These are phyloP conservation scores for Globisporangium radiosum DNA, from an alignment of 352 stramenopile genomes.

Conservation along the genomic window DNA sequence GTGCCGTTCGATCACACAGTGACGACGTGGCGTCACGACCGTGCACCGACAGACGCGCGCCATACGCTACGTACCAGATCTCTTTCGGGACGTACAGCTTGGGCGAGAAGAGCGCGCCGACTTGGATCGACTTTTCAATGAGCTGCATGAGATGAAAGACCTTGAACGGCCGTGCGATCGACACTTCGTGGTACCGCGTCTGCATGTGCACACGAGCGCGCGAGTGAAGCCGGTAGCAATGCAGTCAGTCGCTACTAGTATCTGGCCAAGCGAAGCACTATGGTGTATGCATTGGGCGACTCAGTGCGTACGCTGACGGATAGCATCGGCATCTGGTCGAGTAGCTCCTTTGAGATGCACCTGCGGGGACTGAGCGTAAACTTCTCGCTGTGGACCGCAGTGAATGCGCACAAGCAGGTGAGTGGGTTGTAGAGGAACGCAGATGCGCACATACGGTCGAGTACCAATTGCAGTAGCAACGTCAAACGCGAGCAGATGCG, in stretches of 20 bases:
- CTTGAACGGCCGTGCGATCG: conserved; percentile 44
- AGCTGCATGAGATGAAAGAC: conserved; percentile 80
- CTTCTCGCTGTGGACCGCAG: conserved; percentile 17
- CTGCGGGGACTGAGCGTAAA: conserved; percentile 28
- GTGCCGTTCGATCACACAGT: not conserved
- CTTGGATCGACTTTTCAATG: conserved; percentile 73
- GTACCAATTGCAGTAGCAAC: not conserved
- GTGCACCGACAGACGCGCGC: not conserved
- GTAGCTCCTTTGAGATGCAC: conserved; percentile 60
- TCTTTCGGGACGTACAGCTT: conserved; percentile 75
- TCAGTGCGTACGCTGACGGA: conserved; percentile 36
- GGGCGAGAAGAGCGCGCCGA: conserved; percentile 61
- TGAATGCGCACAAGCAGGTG: not conserved
- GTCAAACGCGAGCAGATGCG: not conserved
- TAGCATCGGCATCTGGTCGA: conserved; percentile 64
- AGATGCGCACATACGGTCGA: too few species aligned
- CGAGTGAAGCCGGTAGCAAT: not conserved
- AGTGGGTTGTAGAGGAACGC: not conserved
- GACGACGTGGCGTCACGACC: not conserved
- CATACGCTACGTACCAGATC: conserved; percentile 37
- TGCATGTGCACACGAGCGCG: conserved; percentile 8
- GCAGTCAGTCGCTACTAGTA: not conserved
- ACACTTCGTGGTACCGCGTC: conserved; percentile 54
- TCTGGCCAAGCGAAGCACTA: not conserved
- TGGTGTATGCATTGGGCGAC: not conserved